Evolutionary conservation across 176 grass and related monocot genomes (phyloP), one percentile per base, ranked within the genome.

Genomic region (Eragrostis nindensis): DNA sequence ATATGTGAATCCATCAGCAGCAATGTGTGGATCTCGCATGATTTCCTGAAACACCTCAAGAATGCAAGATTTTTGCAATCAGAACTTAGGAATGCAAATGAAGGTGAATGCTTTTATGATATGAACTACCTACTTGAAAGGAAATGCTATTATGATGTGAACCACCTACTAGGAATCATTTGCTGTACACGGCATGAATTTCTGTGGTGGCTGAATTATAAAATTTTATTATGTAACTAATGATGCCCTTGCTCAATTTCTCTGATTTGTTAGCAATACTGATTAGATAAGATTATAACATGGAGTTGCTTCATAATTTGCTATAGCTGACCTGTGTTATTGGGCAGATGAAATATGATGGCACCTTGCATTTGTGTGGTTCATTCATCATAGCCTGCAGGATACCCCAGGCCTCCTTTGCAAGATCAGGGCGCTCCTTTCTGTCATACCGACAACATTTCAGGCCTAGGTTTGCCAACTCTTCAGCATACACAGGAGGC

Each of bases 1-100:
- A 46, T 92, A 92, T 72, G 89, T 92, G 82, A 85, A 92, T 70
- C 86, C 86, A 73, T 92, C 86, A 16, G 75, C 86, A 36, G 89
- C 82, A 60, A 89, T 82, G n/a, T 85, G 65, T 53, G 86, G 86
- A 85, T 92, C 89, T 62, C 11, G 80, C 89, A 92, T 89, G 56
- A 82, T 86, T 66, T 88, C 89, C 86, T 92, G 86, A 62, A 81
- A 81, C 26, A 68, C 68, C 57, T 11, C 13, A 60, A 83, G 41
- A 36, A 72, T 57, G 10, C 52, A 64, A 36, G 16, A 14, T 76
- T 87, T 49, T 68, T 71, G 21, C 52, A 73, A 65, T 27, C 36
- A 36, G 48, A 70, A 56, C 29, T 52, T 52, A 81, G 15, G 22
- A 46, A 11, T 27, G 40, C n/a, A 26, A 47, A 76, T 43, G 5